Percentiles rank a stretch among this genome's conserved stretches.
These are phyloP conservation scores for Catenaria anguillulae DNA, from an alignment of 371 early-diverging fungal species.

Conservation along the genomic window DNA sequence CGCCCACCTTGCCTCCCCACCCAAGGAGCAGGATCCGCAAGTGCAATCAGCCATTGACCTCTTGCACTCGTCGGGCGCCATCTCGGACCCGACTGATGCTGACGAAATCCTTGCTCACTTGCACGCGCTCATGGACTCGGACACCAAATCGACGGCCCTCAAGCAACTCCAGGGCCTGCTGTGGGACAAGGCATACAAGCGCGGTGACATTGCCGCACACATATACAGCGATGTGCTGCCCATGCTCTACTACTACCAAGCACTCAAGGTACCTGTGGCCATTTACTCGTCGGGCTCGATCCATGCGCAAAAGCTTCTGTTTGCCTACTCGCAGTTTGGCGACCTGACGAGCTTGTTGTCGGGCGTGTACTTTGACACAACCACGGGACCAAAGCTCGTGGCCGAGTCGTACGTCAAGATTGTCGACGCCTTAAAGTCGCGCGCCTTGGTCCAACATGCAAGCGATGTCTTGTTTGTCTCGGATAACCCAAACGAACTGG, in stretches of 20 bases:
- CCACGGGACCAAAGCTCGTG: slow-evolving; percentile 26
- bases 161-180: slow-evolving; percentile 88
- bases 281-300: slow-evolving; percentile 92
- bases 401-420: slow-evolving; percentile 15
- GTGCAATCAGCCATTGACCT: slow-evolving; percentile 4
- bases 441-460: slow-evolving; percentile 15
- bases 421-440: too few species aligned
- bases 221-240: slow-evolving; percentile 72
- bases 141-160: slow-evolving; percentile 72
- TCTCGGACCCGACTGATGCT: slow-evolving; percentile 5
- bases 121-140: slow-evolving; percentile 62
- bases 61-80: background rate
- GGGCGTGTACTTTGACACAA: slow-evolving; percentile 33
- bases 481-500: slow-evolving; percentile 63
- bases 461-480: slow-evolving; percentile 58
- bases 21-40: slow-evolving; percentile 12
- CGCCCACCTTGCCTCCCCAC: slow-evolving; percentile 8
- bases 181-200: slow-evolving; percentile 74
- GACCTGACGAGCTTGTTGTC: slow-evolving; percentile 35
- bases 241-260: slow-evolving; percentile 51
- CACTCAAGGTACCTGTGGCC: slow-evolving; percentile 45
- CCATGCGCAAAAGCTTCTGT: slow-evolving; percentile 77
- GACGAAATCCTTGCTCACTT: slow-evolving; percentile 49
- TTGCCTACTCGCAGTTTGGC: slow-evolving; percentile 68
- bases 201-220: slow-evolving; percentile 53